Percentiles rank a stretch among this genome's conserved stretches.
These are phyloP conservation scores for Primulina eburnea DNA, from an alignment of 257 asterid species.

Conservation along the genomic window DNA sequence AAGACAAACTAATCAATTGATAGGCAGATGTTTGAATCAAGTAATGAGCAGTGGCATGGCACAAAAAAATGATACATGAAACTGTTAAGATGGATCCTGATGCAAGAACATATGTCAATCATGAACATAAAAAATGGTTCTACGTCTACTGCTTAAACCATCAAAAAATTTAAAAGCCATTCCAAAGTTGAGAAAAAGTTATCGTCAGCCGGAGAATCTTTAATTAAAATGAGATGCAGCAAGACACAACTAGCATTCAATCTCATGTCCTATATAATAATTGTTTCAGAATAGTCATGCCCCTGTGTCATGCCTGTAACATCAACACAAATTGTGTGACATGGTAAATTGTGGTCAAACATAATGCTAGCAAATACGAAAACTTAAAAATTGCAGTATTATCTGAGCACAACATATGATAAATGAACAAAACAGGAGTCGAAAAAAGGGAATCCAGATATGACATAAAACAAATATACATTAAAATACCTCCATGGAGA, in stretches of 20 bases:
- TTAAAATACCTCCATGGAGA: constrained; percentile 68
- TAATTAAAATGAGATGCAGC: background rate
- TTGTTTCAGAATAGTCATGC: background rate
- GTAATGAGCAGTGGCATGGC: background rate
- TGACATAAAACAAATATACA: background rate
- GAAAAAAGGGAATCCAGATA: background rate
- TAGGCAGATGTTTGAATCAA: background rate
- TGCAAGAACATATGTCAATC: background rate
- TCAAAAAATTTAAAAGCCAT: background rate
- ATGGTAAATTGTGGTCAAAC: background rate
- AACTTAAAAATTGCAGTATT: constrained; percentile 2
- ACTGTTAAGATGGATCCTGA: constrained; percentile 8
- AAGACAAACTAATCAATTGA: constrained; percentile 1
- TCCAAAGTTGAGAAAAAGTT: background rate
- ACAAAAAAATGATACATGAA: background rate
- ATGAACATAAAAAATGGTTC: background rate
- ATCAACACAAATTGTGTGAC: background rate
- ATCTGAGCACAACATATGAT: background rate
- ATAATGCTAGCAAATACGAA: background rate
- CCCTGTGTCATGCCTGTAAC: background rate
- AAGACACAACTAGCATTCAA: constrained; percentile 1
- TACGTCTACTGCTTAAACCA: background rate
- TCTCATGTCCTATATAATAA: background rate
- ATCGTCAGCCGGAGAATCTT: background rate
- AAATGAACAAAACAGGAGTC: background rate